These are phyloP conservation scores for Cucumis cinereus DNA, from an alignment of 306 rosid species.

Conservation along the genomic window DNA sequence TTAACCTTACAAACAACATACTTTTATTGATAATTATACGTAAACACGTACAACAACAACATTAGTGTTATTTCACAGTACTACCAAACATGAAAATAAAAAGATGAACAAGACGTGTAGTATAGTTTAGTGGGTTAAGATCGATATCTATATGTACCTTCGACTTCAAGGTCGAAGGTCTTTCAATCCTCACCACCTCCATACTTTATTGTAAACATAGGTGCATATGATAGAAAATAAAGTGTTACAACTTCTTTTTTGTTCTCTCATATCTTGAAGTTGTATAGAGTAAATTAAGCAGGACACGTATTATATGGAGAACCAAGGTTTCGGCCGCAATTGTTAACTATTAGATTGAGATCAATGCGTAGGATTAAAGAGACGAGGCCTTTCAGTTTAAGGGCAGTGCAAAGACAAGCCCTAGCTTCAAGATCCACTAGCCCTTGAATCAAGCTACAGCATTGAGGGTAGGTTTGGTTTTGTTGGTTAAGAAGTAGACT, in stretches of 20 bases:
- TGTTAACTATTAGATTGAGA: too few relatives aligned
- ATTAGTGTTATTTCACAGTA: too few relatives aligned
- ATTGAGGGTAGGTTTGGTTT: too few relatives aligned
- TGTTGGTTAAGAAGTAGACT: accelerated
- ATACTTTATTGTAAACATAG: not conserved
- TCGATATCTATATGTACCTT: not conserved
- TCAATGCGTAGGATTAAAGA: too few relatives aligned
- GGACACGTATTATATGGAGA: not conserved
- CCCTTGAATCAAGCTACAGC: slow-evolving; percentile 40
- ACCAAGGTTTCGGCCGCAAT: not conserved
- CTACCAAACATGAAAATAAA: not conserved
- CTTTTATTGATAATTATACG: too few relatives aligned
- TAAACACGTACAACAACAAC: too few relatives aligned
- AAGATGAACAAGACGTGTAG: too few relatives aligned
- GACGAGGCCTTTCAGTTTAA: too few relatives aligned
- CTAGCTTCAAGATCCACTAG: slow-evolving; percentile 70
- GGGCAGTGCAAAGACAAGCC: slow-evolving; percentile 68
- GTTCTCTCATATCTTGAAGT: not conserved
- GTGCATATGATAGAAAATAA: not conserved
- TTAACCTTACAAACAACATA: too few relatives aligned
- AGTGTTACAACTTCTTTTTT: not conserved
- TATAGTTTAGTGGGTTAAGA: not conserved
- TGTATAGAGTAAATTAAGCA: not conserved
- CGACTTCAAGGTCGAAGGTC: not conserved
- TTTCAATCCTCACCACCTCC: not conserved